Base-by-base conservation (phyloP, 345 rosid species). In the Rhizophora mangle region DNA sequence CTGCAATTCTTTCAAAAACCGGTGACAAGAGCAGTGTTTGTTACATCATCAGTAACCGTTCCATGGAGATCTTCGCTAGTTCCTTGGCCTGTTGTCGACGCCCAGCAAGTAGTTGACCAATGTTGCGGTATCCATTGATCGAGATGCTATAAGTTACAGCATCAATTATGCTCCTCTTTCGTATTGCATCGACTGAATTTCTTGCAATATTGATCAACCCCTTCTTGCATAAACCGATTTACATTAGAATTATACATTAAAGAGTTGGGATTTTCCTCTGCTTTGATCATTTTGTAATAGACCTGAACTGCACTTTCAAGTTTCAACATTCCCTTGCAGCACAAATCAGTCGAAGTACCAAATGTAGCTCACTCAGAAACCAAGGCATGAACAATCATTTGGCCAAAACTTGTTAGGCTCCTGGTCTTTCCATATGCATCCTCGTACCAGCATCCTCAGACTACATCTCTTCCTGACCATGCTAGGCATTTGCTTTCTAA, bases 181-280 rank as follows among this genome's bases (percentile, higher is more conserved):
- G 37, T 34, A 34, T 34, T 34, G 2, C 10, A 34, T 34, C 37
- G 7, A 34, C 37, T 34, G 81, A 62, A 66, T 18, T 26, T 55
- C 69, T 67, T 8, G 85, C 83, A 26, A 68, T 78, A 73, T 68
- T 77, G 54, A 62, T 11, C 24, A 69, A 55, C 63, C 71, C 84
- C 29, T 26, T 70, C 77, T 82, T 87, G 85, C 91, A 82, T 59
- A 88, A 80, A 64, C 96, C 87, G 69, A 1, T 85, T 76, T 15
- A 86, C 60, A 65, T 88, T 76, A 55, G 88, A 71, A 72, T 90
- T 88, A 74, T 85, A 81, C 8, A 90, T 67, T 31, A 79, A 59
- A 54, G 86, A 72, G 73, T 81, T 86, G 59, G 88, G 85, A 15
- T 37, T 54, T 58, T 73, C 69, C 56, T 74, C 80, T 65, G 69